A percentile compares a stretch with the other conserved stretches of the same genome.
Conservation (phyloP, 2,329 filamentous ascomycete species). For the Coniochaeta sp. region DNA sequence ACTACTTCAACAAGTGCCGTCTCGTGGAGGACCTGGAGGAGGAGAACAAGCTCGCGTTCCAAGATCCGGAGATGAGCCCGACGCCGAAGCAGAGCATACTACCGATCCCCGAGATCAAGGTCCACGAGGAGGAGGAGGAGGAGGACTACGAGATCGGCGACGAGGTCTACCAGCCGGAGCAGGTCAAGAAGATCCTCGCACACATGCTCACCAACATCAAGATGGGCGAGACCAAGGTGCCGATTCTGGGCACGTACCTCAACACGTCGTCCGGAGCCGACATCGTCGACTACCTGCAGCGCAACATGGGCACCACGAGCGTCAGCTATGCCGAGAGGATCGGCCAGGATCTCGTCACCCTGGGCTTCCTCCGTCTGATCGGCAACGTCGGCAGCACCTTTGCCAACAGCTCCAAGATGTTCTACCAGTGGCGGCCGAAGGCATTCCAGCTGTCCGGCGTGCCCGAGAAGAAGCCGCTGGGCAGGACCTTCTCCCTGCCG, state of each 20-base stretch:
- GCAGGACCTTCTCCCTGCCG: constrained; percentile 67
- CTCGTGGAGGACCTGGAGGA: constrained; percentile 94
- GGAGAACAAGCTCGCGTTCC: constrained; percentile 97
- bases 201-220: constrained; percentile 85
- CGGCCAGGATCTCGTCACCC: constrained; percentile 82
- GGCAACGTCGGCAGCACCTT: constrained; percentile 94
- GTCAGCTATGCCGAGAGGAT: constrained; percentile 90
- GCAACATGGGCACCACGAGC: constrained; percentile 74
- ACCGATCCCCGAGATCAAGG: constrained; percentile 76
- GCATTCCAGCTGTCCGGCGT: constrained; percentile 82
- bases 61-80: constrained; percentile 71
- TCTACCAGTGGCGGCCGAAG: constrained; percentile 94
- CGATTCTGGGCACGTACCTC: constrained; percentile 88
- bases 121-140: constrained; percentile 67
- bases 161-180: constrained; percentile 73
- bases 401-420: constrained; percentile 94
- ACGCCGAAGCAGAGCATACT: constrained; percentile 29
- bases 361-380: constrained; percentile 82
- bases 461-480: constrained; percentile 76
- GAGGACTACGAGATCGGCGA: constrained; percentile 88
- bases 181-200: constrained; percentile 81
- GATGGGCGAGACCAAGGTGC: constrained; percentile 86
- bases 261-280: constrained; percentile 89
- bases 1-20: constrained; percentile 98
- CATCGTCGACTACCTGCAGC: constrained; percentile 92